Evolutionary conservation across 768 basidiomycete species (phyloP).

Genomic region (Hypholoma sublateritium): DNA sequence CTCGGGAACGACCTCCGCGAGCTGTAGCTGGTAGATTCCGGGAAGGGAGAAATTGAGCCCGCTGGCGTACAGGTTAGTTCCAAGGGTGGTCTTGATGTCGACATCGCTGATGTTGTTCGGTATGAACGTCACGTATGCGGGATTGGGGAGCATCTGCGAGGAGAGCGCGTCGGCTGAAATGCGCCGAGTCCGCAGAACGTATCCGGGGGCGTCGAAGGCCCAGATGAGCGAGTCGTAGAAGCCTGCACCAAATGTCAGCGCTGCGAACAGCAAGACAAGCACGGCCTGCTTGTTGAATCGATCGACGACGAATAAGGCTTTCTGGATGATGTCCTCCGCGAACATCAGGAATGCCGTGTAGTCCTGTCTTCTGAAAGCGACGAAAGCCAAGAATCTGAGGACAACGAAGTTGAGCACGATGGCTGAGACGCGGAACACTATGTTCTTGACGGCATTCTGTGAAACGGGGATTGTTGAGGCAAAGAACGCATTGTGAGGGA

Average conservation of each 20-base stretch:
- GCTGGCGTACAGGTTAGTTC: conserved; percentile 13
- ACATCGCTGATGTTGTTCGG: conserved; percentile 7
- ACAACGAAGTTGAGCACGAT: conserved; percentile 15
- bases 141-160: conserved; percentile 10
- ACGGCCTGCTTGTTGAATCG: conserved; percentile 10
- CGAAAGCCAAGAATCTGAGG: conserved; percentile 12
- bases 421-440: conserved; percentile 16
- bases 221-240: conserved; percentile 23
- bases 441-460: conserved; percentile 21
- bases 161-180: conserved; percentile 3
- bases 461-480: conserved; percentile 11
- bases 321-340: conserved; percentile 16
- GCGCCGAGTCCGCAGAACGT: conserved; percentile 7
- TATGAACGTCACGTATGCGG: conserved; percentile 14
- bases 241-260: conserved; percentile 6
- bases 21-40: background rate
- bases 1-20: conserved; percentile 6
- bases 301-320: conserved; percentile 6
- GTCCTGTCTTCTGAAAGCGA: conserved; percentile 10
- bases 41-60: conserved; percentile 20
- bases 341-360: conserved; percentile 24
- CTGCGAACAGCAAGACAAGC: conserved; percentile 13
- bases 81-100: conserved; percentile 15
- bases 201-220: conserved; percentile 21
- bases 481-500: conserved; percentile 1